A percentile compares a stretch with the other conserved stretches of the same genome.
These are phyloP conservation scores for Lasiodiplodia citricola DNA, from an alignment of 2,329 filamentous ascomycete species.

Conservation along the genomic window DNA sequence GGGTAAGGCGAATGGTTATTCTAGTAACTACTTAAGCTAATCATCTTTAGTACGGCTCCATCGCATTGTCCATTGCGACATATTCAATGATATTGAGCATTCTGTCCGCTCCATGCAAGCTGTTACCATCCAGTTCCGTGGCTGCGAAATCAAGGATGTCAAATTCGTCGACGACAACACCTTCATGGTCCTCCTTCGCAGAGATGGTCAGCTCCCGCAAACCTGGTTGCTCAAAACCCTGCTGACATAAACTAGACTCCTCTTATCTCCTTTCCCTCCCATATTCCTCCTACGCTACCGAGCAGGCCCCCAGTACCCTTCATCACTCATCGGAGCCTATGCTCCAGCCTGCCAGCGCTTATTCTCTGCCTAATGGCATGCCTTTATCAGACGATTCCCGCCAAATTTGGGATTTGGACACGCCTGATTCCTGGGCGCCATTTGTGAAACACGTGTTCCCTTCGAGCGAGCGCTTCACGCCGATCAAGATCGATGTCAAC, in stretches of 20 bases:
- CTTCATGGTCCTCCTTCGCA: constrained; percentile 64
- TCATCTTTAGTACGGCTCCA: constrained; percentile 36
- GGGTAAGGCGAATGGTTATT: constrained; percentile 17
- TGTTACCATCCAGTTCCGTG: constrained; percentile 57
- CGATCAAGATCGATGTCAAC: constrained; percentile 59
- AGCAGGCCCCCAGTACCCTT: constrained; percentile 23
- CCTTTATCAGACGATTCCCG: not conserved
- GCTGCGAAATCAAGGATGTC: constrained; percentile 61
- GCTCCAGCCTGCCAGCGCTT: not conserved
- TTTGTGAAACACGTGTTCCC: constrained; percentile 55
- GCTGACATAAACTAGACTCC: constrained; percentile 22
- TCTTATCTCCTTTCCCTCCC: constrained; percentile 34
- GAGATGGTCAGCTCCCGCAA: constrained; percentile 40
- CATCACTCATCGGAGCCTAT: constrained; percentile 3
- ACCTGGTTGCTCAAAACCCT: constrained; percentile 30
- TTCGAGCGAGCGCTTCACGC: constrained; percentile 51
- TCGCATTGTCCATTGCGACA: constrained; percentile 42
- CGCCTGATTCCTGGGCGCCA: constrained; percentile 26
- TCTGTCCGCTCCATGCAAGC: constrained; percentile 49
- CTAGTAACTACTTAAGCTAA: constrained; percentile 22
- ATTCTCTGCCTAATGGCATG: constrained; percentile 9
- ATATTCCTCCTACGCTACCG: constrained; percentile 29
- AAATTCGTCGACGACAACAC: constrained; percentile 70
- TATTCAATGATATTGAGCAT: constrained; percentile 48
- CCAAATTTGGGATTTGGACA: constrained; percentile 25